A percentile compares a stretch with the other conserved stretches of the same genome.
These are phyloP conservation scores for Torrubiella hemipterigena DNA, from an alignment of 2,329 filamentous ascomycete species.

Conservation along the genomic window DNA sequence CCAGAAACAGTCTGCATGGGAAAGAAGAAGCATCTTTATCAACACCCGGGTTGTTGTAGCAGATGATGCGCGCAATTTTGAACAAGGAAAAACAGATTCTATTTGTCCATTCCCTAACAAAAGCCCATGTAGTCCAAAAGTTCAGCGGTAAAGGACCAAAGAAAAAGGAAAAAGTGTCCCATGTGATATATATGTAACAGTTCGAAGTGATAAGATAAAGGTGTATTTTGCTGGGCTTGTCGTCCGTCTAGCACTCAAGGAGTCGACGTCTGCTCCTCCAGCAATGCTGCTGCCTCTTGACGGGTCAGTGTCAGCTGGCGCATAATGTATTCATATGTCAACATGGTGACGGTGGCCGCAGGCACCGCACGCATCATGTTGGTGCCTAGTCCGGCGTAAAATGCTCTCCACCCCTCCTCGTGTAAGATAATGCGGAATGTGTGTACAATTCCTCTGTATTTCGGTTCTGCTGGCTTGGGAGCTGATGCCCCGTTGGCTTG, in stretches of 20 bases:
- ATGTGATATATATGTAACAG: no score
- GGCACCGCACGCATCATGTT: constrained; percentile 96
- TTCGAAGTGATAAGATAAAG: no score
- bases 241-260: no score
- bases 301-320: constrained; percentile 33
- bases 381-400: constrained; percentile 94
- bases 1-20: no score
- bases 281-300: constrained; percentile 23
- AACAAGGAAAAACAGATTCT: no score
- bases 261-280: no score
- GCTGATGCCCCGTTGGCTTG: constrained; percentile 27
- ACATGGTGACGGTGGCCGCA: constrained; percentile 91
- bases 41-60: neutral
- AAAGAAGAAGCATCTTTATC: neutral
- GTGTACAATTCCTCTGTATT: constrained; percentile 67
- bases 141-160: no score
- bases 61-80: neutral
- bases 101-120: no score
- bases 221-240: no score
- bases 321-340: constrained; percentile 82
- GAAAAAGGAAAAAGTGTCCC: no score
- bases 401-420: constrained; percentile 92
- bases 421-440: constrained; percentile 75
- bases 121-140: no score
- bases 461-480: constrained; percentile 30